A percentile compares a stretch with the other conserved stretches of the same genome.
Evolutionary conservation across 352 stramenopile species (phyloP).

Genomic region (Pythium oligandrum): DNA sequence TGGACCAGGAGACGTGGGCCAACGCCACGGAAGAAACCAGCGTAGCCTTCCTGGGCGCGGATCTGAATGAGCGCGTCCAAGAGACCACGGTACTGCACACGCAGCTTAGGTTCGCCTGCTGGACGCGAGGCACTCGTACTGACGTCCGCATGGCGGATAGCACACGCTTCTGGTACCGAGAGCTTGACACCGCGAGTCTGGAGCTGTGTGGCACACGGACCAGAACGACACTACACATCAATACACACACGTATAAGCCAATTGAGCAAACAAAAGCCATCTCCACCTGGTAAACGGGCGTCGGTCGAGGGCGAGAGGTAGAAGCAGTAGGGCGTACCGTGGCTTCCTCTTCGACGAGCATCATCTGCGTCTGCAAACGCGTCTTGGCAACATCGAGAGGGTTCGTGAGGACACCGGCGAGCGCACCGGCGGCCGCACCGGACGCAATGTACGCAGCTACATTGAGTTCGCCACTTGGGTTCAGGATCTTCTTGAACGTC

Average conservation of each 20-base stretch:
- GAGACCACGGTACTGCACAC: slow-evolving; percentile 60
- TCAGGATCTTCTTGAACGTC: slow-evolving; percentile 93
- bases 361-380: slow-evolving; percentile 92
- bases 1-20: slow-evolving; percentile 93
- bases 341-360: slow-evolving; percentile 43
- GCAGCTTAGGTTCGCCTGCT: not conserved
- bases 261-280: too few relatives aligned
- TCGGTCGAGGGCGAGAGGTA: too few relatives aligned
- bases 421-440: slow-evolving; percentile 89
- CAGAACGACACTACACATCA: slow-evolving; percentile 62
- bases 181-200: slow-evolving; percentile 57
- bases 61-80: slow-evolving; percentile 84
- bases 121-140: slow-evolving; percentile 10
- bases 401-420: slow-evolving; percentile 91
- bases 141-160: slow-evolving; percentile 35
- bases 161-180: slow-evolving; percentile 54
- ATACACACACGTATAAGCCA: slow-evolving; percentile 23
- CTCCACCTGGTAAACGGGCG: too few relatives aligned
- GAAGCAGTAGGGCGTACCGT: too few relatives aligned
- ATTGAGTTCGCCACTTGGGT: slow-evolving; percentile 85
- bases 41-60: slow-evolving; percentile 89
- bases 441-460: slow-evolving; percentile 90
- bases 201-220: slow-evolving; percentile 63
- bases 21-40: slow-evolving; percentile 95
- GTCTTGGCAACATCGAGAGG: slow-evolving; percentile 99